These are phyloP conservation scores for Epichloe typhina DNA, from an alignment of 2,329 filamentous ascomycete species.

Conservation along the genomic window DNA sequence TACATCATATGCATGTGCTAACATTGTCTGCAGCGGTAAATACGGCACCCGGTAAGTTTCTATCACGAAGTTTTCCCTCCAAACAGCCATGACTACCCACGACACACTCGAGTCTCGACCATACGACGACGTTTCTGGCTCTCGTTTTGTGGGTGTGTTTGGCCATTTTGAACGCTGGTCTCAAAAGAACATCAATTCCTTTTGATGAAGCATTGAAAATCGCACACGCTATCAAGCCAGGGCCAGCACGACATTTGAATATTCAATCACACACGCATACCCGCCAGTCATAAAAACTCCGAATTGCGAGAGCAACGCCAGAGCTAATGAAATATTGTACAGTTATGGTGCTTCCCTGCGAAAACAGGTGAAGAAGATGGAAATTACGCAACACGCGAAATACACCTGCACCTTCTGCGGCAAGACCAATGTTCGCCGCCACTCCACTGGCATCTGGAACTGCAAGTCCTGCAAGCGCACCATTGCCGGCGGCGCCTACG, in stretches of 20 bases:
- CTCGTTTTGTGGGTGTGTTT: not conserved
- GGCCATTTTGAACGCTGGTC: not conserved
- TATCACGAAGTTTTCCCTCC: not conserved
- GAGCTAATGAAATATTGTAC: constrained; percentile 3
- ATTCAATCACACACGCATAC: not conserved
- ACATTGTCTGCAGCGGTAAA: constrained; percentile 46
- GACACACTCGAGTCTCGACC: constrained; percentile 1
- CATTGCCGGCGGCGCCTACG: constrained; percentile 64
- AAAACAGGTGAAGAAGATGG: constrained; percentile 97
- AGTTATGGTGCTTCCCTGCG: constrained; percentile 99
- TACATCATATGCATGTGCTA: constrained; percentile 13
- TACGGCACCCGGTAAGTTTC: constrained; percentile 81
- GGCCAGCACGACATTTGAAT: not conserved
- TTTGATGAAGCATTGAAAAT: not conserved
- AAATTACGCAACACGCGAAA: constrained; percentile 95
- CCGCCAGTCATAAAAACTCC: not conserved
- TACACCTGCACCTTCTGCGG: constrained; percentile 98
- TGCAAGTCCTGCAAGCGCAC: constrained; percentile 94
- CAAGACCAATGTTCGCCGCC: constrained; percentile 85
- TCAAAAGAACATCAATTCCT: not conserved
- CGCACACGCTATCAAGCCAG: not conserved
- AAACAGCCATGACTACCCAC: not conserved
- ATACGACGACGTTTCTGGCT: not conserved
- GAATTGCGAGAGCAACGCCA: not conserved
- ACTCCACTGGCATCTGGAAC: constrained; percentile 91